phyloP scores from a whole-genome alignment of 257 asterid genomes.

The Linderniella brevidens region DNA sequence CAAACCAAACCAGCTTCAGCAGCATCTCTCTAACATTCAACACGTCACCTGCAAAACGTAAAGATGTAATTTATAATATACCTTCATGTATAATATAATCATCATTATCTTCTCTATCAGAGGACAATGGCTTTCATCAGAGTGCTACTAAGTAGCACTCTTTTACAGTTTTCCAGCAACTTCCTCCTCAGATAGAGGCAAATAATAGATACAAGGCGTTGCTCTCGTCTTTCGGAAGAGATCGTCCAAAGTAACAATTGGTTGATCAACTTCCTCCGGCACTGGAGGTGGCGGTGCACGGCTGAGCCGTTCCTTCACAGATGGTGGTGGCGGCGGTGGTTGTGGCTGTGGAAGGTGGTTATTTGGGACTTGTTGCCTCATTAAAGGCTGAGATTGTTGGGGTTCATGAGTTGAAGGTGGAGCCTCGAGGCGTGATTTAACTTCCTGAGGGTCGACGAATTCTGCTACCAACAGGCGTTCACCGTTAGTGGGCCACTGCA shows the following conservation, averaged over 20 bases:
- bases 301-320: constrained; percentile 37
- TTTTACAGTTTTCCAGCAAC: constrained; percentile 61
- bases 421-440: constrained; percentile 41
- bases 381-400: constrained; percentile 23
- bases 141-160: no score
- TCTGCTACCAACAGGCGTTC: constrained; percentile 61
- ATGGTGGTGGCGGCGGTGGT: constrained; percentile 27
- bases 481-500: constrained; percentile 87
- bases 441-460: constrained; percentile 70
- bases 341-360: constrained; percentile 22
- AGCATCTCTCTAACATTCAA: no score
- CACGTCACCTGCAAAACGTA: no score
- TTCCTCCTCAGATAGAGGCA: constrained; percentile 66
- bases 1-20: no score
- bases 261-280: constrained; percentile 55
- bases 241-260: constrained; percentile 73
- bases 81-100: no score
- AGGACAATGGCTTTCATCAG: no score
- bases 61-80: no score
- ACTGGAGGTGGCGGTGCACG: constrained; percentile 64
- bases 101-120: no score
- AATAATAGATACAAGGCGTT: constrained; percentile 64
- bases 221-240: constrained; percentile 71
- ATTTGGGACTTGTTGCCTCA: constrained; percentile 7
- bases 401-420: constrained; percentile 24